phyloP scores from a whole-genome alignment of 1,284 basidiomycete genomes.

The Cryptococcus amylolentus region DNA sequence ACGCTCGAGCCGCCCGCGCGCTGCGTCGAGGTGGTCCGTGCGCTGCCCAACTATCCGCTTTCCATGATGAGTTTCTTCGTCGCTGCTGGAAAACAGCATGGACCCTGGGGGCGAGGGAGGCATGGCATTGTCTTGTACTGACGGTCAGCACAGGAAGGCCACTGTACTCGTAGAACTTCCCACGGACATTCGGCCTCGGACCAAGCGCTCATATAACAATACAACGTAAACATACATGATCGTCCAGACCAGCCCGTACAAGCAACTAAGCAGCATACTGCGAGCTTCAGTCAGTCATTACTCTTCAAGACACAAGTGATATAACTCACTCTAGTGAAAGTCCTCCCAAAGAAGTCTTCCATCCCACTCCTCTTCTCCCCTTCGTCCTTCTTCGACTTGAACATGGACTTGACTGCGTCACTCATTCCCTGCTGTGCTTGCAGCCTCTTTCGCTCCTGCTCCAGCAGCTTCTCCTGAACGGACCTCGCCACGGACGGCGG shows the following conservation, averaged over 20 bases:
- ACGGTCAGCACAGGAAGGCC: too few species aligned
- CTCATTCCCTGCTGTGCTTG: slow-evolving; percentile 48
- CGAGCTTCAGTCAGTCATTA: slow-evolving; percentile 8
- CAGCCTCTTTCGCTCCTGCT: slow-evolving; percentile 46
- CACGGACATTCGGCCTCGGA: too few species aligned
- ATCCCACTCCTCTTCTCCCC: slow-evolving; percentile 29
- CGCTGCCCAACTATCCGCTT: not conserved
- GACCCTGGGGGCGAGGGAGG: too few species aligned
- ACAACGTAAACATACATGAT: not conserved
- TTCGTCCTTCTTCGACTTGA: slow-evolving; percentile 33
- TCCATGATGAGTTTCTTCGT: too few species aligned
- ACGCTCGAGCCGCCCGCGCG: not conserved
- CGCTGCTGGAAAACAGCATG: too few species aligned
- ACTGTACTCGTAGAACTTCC: too few species aligned
- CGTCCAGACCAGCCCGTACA: too few species aligned
- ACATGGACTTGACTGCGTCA: slow-evolving; percentile 49
- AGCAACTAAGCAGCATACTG: slow-evolving; percentile 9
- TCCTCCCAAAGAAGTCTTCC: slow-evolving; percentile 50
- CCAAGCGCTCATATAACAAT: not conserved
- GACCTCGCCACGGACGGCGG: slow-evolving; percentile 16
- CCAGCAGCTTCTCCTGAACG: slow-evolving; percentile 45
- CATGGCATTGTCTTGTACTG: too few species aligned
- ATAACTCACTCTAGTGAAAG: slow-evolving; percentile 48
- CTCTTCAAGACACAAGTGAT: not conserved
- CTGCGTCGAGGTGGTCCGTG: not conserved